These are phyloP conservation scores for Stemphylium lycopersici DNA, from an alignment of 2,329 filamentous ascomycete genomes.

Conservation along the genomic window DNA sequence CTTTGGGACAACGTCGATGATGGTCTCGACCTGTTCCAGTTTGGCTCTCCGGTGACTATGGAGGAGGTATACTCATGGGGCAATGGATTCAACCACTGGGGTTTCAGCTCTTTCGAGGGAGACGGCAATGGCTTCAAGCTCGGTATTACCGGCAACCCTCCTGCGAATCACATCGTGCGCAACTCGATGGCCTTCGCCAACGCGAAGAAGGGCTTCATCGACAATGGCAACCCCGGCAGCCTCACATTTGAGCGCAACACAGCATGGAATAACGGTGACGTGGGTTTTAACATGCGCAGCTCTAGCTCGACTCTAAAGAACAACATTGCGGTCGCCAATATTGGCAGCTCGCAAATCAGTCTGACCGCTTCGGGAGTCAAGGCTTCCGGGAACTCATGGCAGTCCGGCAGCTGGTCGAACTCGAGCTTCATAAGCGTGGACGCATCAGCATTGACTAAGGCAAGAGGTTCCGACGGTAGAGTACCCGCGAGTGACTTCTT, in stretches of 20 bases:
- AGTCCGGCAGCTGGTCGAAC: no score
- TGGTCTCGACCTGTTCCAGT: slow-evolving; percentile 21
- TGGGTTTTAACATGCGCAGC: no score
- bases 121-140: slow-evolving; percentile 60
- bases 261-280: slow-evolving; percentile 51
- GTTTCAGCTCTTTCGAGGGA: slow-evolving; percentile 52
- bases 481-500: no score
- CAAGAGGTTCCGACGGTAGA: no score
- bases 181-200: slow-evolving; percentile 57
- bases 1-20: no score
- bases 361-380: no score
- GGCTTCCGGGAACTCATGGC: no score
- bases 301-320: no score
- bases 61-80: slow-evolving; percentile 56
- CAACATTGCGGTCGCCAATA: no score
- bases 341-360: no score
- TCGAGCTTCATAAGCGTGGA: no score
- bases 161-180: slow-evolving; percentile 49
- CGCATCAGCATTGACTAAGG: no score
- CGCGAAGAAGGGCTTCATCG: slow-evolving; percentile 54
- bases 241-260: slow-evolving; percentile 53
- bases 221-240: slow-evolving; percentile 53
- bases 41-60: slow-evolving; percentile 52
- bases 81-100: slow-evolving; percentile 56
- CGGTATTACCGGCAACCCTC: slow-evolving; percentile 28